Evolutionary conservation across 2,329 filamentous ascomycete genomes (phyloP), one percentile per base, ranked within the genome.

Genomic region (Penicillium janthinellum): DNA sequence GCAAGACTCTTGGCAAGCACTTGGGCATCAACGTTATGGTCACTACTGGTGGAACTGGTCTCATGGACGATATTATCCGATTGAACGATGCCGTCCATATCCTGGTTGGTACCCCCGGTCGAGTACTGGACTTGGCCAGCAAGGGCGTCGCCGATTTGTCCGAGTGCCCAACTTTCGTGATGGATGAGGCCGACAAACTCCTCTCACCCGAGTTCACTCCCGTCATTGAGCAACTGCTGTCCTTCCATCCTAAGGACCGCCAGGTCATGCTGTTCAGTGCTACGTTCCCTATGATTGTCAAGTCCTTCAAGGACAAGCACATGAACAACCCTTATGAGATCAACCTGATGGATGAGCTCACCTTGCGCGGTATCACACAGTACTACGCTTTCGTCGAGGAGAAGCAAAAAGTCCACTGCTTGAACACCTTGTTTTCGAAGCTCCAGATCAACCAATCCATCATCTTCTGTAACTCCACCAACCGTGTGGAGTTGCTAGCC

Each of bases 391-490:
- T 98, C 69, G 96, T 99, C 54, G 95, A 99, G 78, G 95, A 99
- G 81, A 97, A 97, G 81, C 92, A 97, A 76, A 99, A 99, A 81
- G 95, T 99, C 20, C 96, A 99, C 81, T 99, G 95, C 77, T 82
- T 99, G 66, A 99, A 99, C 82, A 99, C 95, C 0, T 88, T 99
- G 64, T 99, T 99, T 83, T 97, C 93, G 69, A 96, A 97, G 79
- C 87, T 99, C 15, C 94, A 99, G 79, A 99, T 99, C 81, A 99
- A 99, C 81, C 95, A 99, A 82, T 99, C 96, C 64, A 99, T 99
- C 81, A 99, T 99, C 76, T 99, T 99, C 82, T 99, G 95, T 82
- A 99, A 99, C 80, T 99, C 95, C 42, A 99, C 95, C 56, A 98
- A 98, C 78, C 91, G 95, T 66, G 95, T 99, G 62, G 95, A 99